Evolutionary conservation across 805 yeast species (phyloP), one percentile per base, ranked within the genome.

Genomic region (Ogataea neopini): DNA sequence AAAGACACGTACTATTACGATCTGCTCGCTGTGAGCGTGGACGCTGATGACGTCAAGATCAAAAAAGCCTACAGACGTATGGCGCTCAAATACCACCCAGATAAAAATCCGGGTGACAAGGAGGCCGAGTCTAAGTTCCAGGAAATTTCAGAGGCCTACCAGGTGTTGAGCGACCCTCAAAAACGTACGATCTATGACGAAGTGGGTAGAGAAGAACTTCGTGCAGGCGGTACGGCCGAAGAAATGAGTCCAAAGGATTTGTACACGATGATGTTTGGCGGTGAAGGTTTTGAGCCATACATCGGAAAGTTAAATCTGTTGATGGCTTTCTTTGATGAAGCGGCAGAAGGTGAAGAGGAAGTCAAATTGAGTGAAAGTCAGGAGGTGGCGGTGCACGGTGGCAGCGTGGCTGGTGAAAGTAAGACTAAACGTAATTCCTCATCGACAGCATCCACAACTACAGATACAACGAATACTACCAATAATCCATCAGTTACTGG

Each of bases 221-320:
- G 53, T 20, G 52, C 50, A 6, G 68, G 66, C 17, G 84, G 86
- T 13, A 79, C 83, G 25, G 86, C 87, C 1, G 73, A 72, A 43
- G 87, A 83, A 52, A 89, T 82, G 56, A 92, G 86, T 63, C 87
- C 92, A 2, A 73, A 79, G 35, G 89, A 84, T 60, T 81, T 83
- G 57, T 84, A 84, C 62, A 74, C 84, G 3, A 76, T 76, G 70
- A 83, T 84, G 49, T 84, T 90, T 67, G 97, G 97, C 38, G 97
- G 97, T 41, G 96, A 86, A 47, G 95, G 94, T 1, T 90, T 91
- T 67, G 77, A 74, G 28, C 83, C 84, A 41, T 84, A 90, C 76
- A 88, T 92, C 58, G 99, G 99, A 4, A 96, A 94, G 63, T 70
- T 90, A 51, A 79, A 90, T 23, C 73, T 91, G 63, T 67, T 94